Evolutionary conservation across 495 filamentous ascomycete genomes (phyloP), one percentile per base, ranked within the genome.

Genomic region (Penicillium soppii): DNA sequence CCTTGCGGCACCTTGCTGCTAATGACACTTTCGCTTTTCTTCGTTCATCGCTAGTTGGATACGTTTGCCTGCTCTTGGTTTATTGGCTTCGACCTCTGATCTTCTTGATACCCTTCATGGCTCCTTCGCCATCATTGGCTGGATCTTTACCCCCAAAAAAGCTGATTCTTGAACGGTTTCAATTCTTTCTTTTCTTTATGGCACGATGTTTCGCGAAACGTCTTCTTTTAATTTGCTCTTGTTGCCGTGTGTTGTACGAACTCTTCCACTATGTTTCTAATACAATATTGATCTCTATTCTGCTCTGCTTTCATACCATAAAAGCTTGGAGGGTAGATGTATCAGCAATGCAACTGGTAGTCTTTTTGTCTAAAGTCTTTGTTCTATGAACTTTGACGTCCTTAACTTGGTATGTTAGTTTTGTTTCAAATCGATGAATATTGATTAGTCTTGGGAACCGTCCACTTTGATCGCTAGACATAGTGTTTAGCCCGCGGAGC

Each of bases 31-130:
- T 21, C 5, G n/a, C 26, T 45, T 26, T 30, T 32, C 30, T 26
- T 45, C 27, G 42, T 33, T 38, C 30, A 26, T 22, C 20, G 13
- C 20, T 54, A 39, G n/a, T 23, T 16, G 51, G 41, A 36, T 30
- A 29, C 36, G 10, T 32, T 32, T n/a, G n/a, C n/a, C 21, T 29
- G 16, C 16, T 16, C 35, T 32, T 12, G 36, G 40, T 16, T 35
- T 44, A 16, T 41, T 57, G 55, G 59, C 54, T 53, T 63, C 54
- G 43, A 61, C 66, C 62, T 64, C 46, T 67, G 63, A 62, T 66
- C 65, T 65, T 66, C 66, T 71, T 73, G 70, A 75, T 75, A 75
- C 72, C 72, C 72, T 70, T 70, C 63, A 61, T 61, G 59, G 63
- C 49, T 67, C 61, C 62, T 62, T 54, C 44, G 60, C 68, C 65